phyloP scores from a whole-genome alignment of 2,329 filamentous ascomycete genomes.

The Sporothrix curviconia region DNA sequence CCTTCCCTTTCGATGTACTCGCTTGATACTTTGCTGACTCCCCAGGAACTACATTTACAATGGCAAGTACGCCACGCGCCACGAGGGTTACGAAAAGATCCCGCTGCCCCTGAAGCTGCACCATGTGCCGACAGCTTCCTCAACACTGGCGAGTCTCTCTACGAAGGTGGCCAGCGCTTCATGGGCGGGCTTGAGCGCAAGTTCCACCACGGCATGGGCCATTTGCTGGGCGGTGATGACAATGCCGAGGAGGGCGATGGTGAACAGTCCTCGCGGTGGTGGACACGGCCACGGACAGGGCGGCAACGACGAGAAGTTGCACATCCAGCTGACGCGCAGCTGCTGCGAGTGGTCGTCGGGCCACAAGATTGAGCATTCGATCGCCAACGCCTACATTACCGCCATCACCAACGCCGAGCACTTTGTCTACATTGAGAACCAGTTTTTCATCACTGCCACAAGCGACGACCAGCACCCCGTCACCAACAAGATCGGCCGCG shows the following conservation, averaged over 20 bases:
- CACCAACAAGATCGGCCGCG: slow-evolving; percentile 69
- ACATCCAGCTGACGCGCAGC: slow-evolving; percentile 48
- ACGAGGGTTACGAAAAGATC: slow-evolving; percentile 36
- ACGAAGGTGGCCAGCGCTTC: slow-evolving; percentile 23
- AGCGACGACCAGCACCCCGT: slow-evolving; percentile 63
- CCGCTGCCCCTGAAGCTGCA: slow-evolving; percentile 33
- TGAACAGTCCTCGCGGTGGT: slow-evolving; percentile 11
- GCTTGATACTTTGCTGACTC: neutral
- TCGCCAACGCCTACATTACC: slow-evolving; percentile 76
- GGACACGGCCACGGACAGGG: neutral
- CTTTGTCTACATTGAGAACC: slow-evolving; percentile 76
- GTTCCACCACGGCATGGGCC: slow-evolving; percentile 35
- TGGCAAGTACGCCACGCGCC: slow-evolving; percentile 62
- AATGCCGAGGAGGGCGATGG: slow-evolving; percentile 22
- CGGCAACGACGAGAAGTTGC: slow-evolving; percentile 23
- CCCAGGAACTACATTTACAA: slow-evolving; percentile 74
- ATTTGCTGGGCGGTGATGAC: slow-evolving; percentile 28
- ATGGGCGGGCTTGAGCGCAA: slow-evolving; percentile 27
- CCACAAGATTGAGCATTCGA: slow-evolving; percentile 61
- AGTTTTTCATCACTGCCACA: slow-evolving; percentile 85
- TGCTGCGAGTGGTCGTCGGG: slow-evolving; percentile 47
- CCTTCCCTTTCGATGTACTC: neutral
- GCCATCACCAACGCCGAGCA: slow-evolving; percentile 62
- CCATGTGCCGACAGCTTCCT: slow-evolving; percentile 18
- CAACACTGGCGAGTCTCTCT: slow-evolving; percentile 16